Evolutionary conservation across 2,329 filamentous ascomycete species (phyloP).

Genomic region (Aspergillus novofumigatus): DNA sequence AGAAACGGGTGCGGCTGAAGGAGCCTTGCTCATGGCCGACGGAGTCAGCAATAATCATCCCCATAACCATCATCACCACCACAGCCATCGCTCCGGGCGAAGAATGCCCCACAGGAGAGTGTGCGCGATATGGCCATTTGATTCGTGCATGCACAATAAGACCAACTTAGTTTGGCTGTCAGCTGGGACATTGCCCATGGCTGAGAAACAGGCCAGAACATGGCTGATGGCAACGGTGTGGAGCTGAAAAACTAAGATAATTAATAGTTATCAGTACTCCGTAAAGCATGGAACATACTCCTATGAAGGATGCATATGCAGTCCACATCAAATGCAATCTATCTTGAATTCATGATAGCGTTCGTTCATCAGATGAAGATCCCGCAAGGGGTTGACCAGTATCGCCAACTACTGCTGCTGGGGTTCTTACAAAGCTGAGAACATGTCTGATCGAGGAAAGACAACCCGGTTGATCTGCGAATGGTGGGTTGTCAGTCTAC

Average conservation of each 20-base stretch:
- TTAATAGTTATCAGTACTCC: neutral
- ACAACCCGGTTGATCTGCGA: too few relatives aligned
- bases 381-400: neutral
- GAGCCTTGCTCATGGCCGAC: neutral
- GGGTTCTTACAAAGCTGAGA: neutral
- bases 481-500: neutral
- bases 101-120: neutral
- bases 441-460: neutral
- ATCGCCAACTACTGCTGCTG: neutral
- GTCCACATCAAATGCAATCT: neutral
- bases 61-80: neutral
- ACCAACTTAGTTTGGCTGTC: neutral
- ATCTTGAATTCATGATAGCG: neutral
- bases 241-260: neutral
- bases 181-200: neutral
- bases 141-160: neutral
- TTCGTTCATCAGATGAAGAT: neutral
- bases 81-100: slow-evolving; percentile 3
- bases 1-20: neutral
- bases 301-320: neutral
- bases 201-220: neutral
- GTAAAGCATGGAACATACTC: neutral
- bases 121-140: neutral
- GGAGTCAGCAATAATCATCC: neutral
- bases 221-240: neutral